Evolutionary conservation across 2,329 filamentous ascomycete genomes (phyloP).

Genomic region (Trichoderma polysporum): DNA sequence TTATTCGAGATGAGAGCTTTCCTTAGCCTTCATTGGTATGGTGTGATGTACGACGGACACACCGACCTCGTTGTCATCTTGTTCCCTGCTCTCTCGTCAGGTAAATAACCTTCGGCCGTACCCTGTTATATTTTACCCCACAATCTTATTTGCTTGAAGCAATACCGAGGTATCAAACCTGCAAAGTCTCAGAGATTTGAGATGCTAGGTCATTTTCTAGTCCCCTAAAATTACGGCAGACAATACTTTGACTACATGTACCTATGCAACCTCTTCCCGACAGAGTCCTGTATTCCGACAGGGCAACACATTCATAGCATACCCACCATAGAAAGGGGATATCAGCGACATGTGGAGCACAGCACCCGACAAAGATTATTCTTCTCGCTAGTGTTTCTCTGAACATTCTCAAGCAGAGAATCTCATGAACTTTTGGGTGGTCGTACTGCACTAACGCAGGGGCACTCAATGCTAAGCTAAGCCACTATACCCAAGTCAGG

Average conservation of each 20-base stretch:
- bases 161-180: background rate
- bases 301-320: background rate
- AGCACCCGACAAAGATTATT: conserved; percentile 4
- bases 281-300: background rate
- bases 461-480: background rate
- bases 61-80: background rate
- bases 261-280: background rate
- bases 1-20: background rate
- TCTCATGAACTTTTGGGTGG: background rate
- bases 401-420: background rate
- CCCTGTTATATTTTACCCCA: background rate
- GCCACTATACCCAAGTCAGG: background rate
- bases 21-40: background rate
- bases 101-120: background rate
- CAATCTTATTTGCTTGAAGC: background rate
- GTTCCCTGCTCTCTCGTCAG: background rate
- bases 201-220: background rate
- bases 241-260: too few species aligned
- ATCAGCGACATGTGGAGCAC: background rate
- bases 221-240: background rate
- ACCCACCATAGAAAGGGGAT: background rate
- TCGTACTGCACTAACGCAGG: conserved; percentile 20
- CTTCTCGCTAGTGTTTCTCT: background rate
- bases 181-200: background rate
- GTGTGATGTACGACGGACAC: background rate